phyloP scores from a whole-genome alignment of 768 basidiomycete genomes.

The Jaapia argillacea region DNA sequence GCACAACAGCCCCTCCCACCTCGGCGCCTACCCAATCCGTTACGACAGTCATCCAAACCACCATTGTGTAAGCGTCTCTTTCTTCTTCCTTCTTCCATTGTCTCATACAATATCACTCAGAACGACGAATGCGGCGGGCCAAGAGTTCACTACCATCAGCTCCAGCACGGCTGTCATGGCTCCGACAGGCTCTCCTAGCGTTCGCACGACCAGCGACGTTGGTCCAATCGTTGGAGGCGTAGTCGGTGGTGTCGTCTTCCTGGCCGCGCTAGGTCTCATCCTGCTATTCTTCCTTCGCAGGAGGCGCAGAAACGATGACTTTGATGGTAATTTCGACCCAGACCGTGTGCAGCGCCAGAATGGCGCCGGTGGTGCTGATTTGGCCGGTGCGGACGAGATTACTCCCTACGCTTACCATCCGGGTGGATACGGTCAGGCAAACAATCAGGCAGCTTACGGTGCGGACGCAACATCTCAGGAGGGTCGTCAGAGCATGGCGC shows the following conservation, averaged over 20 bases:
- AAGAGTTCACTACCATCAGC: slow-evolving; percentile 8
- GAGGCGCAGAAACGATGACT: slow-evolving; percentile 24
- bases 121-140: slow-evolving; percentile 12
- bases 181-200: background rate
- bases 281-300: slow-evolving; percentile 20
- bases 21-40: slow-evolving; percentile 5
- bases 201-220: too few relatives aligned
- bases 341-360: slow-evolving; percentile 26
- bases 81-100: background rate
- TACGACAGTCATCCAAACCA: background rate
- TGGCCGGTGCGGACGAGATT: slow-evolving; percentile 10
- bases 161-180: slow-evolving; percentile 7
- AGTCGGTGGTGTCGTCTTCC: slow-evolving; percentile 28
- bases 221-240: slow-evolving; percentile 39
- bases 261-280: slow-evolving; percentile 19
- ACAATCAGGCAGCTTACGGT: background rate
- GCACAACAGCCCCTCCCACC: slow-evolving; percentile 1
- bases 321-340: slow-evolving; percentile 41
- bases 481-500: too few relatives aligned
- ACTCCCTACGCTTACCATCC: slow-evolving; percentile 10
- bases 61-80: slow-evolving; percentile 9
- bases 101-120: slow-evolving; percentile 5
- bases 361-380: slow-evolving; percentile 14
- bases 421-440: background rate
- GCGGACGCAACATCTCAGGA: too few relatives aligned